Evolutionary conservation across 2,329 filamentous ascomycete species (phyloP).

Genomic region (Exophiala phaeomuriformis): DNA sequence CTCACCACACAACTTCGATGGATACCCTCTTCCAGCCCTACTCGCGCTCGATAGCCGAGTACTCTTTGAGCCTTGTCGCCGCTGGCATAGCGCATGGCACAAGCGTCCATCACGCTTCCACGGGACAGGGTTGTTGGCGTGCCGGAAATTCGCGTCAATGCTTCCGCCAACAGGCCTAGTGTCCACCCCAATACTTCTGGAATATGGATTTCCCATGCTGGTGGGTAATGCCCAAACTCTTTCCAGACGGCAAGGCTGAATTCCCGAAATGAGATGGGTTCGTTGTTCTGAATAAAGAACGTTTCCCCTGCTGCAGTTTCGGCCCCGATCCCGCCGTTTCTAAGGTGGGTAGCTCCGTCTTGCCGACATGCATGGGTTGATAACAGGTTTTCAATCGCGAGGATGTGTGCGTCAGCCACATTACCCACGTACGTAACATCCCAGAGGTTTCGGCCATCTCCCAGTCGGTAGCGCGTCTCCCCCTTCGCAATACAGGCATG

Average conservation of each 20-base stretch:
- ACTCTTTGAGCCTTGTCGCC: conserved; percentile 46
- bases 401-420: conserved; percentile 40
- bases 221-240: conserved; percentile 46
- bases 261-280: conserved; percentile 40
- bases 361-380: conserved; percentile 27
- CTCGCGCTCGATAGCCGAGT: conserved; percentile 47
- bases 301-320: conserved; percentile 36
- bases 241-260: conserved; percentile 41
- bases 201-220: conserved; percentile 43
- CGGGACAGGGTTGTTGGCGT: conserved; percentile 43
- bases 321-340: neutral
- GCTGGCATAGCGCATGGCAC: conserved; percentile 47
- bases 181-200: conserved; percentile 45
- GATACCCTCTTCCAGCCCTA: conserved; percentile 48
- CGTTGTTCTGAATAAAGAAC: conserved; percentile 43
- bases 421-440: conserved; percentile 41
- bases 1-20: conserved; percentile 43
- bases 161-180: conserved; percentile 43
- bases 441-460: conserved; percentile 38
- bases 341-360: neutral
- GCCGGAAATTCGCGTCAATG: conserved; percentile 42
- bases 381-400: conserved; percentile 39
- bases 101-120: conserved; percentile 50
- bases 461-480: conserved; percentile 39
- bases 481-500: conserved; percentile 40